phyloP scores from a whole-genome alignment of 306 rosid species.

The Cucurbita pepo region DNA sequence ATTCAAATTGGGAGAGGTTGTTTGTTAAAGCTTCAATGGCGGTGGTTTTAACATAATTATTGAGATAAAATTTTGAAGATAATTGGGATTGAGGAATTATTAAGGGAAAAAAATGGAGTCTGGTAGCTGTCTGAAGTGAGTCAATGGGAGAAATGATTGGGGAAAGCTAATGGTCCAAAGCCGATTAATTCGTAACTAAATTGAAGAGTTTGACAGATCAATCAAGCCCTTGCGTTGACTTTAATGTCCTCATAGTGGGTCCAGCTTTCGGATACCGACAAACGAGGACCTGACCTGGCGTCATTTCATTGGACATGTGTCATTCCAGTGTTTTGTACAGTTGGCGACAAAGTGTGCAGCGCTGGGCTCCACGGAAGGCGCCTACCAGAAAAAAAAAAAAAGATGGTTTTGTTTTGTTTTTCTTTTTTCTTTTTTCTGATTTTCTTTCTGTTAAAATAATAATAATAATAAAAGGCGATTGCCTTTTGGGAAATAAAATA shows the following conservation, averaged over 20 bases:
- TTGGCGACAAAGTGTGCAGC: slow-evolving; percentile 4
- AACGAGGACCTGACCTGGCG: not conserved
- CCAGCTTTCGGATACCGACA: not conserved
- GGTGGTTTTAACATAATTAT: not conserved
- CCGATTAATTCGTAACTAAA: slow-evolving; percentile 10
- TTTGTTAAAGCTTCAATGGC: not conserved
- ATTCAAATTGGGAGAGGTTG: too few species aligned
- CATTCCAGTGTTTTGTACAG: slow-evolving; percentile 1
- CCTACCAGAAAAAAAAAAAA: not conserved
- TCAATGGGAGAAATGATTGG: slow-evolving; percentile 1
- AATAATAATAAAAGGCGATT: not conserved
- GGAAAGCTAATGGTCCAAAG: slow-evolving; percentile 5
- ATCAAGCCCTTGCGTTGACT: slow-evolving; percentile 24
- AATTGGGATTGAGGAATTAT: not conserved
- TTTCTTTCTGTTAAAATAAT: not conserved
- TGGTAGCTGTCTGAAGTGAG: not conserved
- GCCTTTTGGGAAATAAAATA: slow-evolving; percentile 3
- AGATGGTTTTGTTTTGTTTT: too few species aligned
- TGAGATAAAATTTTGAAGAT: not conserved
- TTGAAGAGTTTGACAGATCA: slow-evolving; percentile 16
- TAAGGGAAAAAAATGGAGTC: not conserved
- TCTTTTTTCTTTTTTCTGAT: not conserved
- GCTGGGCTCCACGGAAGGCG: not conserved
- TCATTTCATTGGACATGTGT: not conserved
- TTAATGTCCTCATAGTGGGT: not conserved